These are phyloP conservation scores for Reticulascus tulasneorum DNA, from an alignment of 2,329 filamentous ascomycete genomes.

Conservation along the genomic window DNA sequence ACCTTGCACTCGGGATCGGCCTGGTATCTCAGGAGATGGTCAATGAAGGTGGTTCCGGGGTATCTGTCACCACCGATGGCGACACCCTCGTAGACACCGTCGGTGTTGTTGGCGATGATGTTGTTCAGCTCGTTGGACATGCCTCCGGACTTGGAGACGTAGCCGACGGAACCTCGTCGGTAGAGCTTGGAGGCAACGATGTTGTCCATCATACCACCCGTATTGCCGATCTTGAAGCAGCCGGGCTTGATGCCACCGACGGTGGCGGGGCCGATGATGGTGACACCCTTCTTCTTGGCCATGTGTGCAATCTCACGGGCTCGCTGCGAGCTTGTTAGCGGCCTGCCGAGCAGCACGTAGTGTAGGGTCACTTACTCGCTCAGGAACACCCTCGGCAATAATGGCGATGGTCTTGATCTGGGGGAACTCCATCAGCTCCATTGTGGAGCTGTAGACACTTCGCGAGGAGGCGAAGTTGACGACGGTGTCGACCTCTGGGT, in stretches of 20 bases:
- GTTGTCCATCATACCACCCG: conserved; percentile 99
- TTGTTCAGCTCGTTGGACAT: conserved; percentile 99
- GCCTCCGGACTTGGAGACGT: conserved; percentile 99
- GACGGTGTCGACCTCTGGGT: conserved; percentile 92
- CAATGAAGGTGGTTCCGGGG: conserved; percentile 97
- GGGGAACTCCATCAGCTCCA: conserved; percentile 96
- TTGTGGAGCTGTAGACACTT: conserved; percentile 96
- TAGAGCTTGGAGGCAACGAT: conserved; percentile 99
- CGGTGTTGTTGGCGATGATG: conserved; percentile 93
- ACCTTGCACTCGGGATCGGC: conserved; percentile 98
- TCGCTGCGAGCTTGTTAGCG: conserved; percentile 52
- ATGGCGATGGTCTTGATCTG: conserved; percentile 99
- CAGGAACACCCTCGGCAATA: conserved; percentile 98
- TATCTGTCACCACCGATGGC: conserved; percentile 99
- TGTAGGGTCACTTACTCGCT: conserved; percentile 65
- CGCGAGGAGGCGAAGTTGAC: conserved; percentile 99
- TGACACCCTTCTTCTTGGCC: conserved; percentile 97
- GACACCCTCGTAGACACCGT: conserved; percentile 98
- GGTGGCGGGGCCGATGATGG: conserved; percentile 96
- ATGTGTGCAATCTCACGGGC: conserved; percentile 97
- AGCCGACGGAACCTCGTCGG: conserved; percentile 96
- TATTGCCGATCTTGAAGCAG: conserved; percentile 99
- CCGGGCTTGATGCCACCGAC: conserved; percentile 99
- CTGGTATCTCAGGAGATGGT: conserved; percentile 96
- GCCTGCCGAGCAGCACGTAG: background rate